Evolutionary conservation across 2,329 filamentous ascomycete species (phyloP).

Genomic region (Karstenula rhodostoma): DNA sequence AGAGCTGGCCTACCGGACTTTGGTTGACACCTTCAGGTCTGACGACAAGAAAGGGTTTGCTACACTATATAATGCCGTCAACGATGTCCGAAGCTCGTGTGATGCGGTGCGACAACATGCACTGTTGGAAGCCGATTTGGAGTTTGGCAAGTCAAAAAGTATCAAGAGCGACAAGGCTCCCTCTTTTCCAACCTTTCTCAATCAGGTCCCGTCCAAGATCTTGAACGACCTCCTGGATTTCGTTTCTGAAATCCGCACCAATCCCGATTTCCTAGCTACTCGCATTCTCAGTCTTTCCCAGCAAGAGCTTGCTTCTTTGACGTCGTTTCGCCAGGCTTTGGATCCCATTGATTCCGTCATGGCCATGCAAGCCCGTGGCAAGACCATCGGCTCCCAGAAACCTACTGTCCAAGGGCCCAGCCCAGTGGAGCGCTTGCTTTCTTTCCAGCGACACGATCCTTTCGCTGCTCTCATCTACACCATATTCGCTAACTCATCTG

Average conservation of each 20-base stretch:
- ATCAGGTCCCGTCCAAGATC: conserved; percentile 78
- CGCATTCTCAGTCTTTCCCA: conserved; percentile 79
- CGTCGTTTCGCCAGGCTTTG: conserved; percentile 78
- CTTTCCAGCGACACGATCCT: conserved; percentile 88
- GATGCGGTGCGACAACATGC: conserved; percentile 76
- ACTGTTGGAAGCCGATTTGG: conserved; percentile 75
- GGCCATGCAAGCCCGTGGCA: conserved; percentile 67
- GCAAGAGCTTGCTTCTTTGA: conserved; percentile 78
- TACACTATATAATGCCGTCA: conserved; percentile 76
- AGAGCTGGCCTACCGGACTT: conserved; percentile 75
- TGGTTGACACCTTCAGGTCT: conserved; percentile 79
- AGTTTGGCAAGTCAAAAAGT: conserved; percentile 56
- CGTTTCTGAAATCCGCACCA: conserved; percentile 81
- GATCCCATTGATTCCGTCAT: conserved; percentile 86
- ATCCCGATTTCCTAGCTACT: conserved; percentile 86
- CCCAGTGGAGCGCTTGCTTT: conserved; percentile 82
- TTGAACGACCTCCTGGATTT: conserved; percentile 81
- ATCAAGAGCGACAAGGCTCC: conserved; percentile 54
- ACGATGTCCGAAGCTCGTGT: conserved; percentile 80
- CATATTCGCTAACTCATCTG: conserved; percentile 84
- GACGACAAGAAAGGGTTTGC: conserved; percentile 83
- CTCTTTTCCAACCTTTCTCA: conserved; percentile 58
- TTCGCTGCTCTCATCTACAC: conserved; percentile 86
- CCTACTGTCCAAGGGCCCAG: conserved; percentile 62
- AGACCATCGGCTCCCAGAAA: conserved; percentile 58